phyloP scores from a whole-genome alignment of 2,329 filamentous ascomycete species.

The Talaromyces albobiverticillius region DNA sequence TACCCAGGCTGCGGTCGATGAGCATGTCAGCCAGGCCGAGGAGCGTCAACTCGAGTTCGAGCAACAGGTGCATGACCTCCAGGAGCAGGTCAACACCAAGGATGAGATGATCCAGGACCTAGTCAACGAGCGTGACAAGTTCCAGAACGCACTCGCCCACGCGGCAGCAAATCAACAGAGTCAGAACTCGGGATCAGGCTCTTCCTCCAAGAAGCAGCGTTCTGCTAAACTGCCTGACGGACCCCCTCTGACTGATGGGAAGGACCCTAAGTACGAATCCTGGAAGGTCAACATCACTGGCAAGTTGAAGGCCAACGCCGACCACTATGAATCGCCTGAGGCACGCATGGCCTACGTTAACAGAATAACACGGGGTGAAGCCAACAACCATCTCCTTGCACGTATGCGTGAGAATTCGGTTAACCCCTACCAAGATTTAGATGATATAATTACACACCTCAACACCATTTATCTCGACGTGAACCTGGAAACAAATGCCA shows the following conservation, averaged over 20 bases:
- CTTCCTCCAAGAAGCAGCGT: too few relatives aligned
- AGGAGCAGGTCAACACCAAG: too few relatives aligned
- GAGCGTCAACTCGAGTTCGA: too few relatives aligned
- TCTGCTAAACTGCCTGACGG: conserved; percentile 1
- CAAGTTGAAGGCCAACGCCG: conserved; percentile 13
- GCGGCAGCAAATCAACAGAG: too few relatives aligned
- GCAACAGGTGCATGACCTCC: too few relatives aligned
- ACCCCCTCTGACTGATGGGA: conserved; percentile 12
- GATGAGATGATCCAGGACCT: too few relatives aligned
- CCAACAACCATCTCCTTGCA: background rate
- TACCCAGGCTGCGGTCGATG: too few relatives aligned
- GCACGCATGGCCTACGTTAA: conserved; percentile 8
- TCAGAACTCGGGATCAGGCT: too few relatives aligned
- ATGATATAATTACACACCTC: conserved; percentile 4
- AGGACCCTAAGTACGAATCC: conserved; percentile 15
- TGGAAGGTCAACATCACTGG: conserved; percentile 11
- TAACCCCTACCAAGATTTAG: background rate
- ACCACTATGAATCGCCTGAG: conserved; percentile 6
- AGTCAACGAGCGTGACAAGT: too few relatives aligned
- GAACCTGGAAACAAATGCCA: background rate
- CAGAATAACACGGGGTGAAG: background rate
- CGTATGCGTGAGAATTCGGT: background rate
- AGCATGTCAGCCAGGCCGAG: too few relatives aligned
- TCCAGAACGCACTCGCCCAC: too few relatives aligned
- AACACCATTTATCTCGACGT: background rate